These are phyloP conservation scores for Sporobolus alterniflorus DNA, from an alignment of 202 grass and related monocot genomes.

Conservation along the genomic window DNA sequence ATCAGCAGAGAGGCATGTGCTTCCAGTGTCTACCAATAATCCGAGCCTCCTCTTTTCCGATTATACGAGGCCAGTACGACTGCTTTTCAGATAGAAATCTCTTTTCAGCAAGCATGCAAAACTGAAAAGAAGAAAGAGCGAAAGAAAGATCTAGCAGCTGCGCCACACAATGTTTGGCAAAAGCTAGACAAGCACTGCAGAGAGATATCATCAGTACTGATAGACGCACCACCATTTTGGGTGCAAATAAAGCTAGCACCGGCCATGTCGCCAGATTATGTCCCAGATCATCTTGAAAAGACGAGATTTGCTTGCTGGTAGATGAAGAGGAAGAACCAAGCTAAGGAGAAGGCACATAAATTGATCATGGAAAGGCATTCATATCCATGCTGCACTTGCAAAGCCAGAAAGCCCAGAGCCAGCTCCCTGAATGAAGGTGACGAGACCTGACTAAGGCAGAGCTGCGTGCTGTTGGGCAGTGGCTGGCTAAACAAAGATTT, in stretches of 20 bases:
- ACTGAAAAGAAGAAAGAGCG: conserved; percentile 37
- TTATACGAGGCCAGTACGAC: too few species aligned
- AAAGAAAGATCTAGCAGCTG: conserved; percentile 46
- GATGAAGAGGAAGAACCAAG: background rate
- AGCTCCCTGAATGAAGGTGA: conserved; percentile 35
- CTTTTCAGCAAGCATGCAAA: conserved; percentile 43
- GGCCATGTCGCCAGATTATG: too few species aligned
- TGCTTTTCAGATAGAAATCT: conserved; percentile 51
- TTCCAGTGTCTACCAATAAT: too few species aligned
- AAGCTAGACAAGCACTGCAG: conserved; percentile 40
- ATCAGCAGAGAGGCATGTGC: conserved; percentile 14
- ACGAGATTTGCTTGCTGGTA: background rate
- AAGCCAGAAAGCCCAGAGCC: conserved; percentile 16
- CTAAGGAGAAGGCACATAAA: conserved; percentile 14
- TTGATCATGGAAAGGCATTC: conserved; percentile 22
- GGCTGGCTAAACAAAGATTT: conserved; percentile 17
- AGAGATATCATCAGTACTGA: conserved; percentile 22
- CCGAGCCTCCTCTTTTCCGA: background rate
- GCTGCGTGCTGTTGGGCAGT: background rate
- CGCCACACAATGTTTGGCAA: conserved; percentile 36
- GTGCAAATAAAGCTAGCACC: background rate
- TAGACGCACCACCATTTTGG: too few species aligned
- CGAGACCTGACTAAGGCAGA: conserved; percentile 4
- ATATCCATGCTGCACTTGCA: conserved; percentile 35
- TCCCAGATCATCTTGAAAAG: conserved; percentile 30